Evolutionary conservation across 2,329 filamentous ascomycete species (phyloP), one percentile per base, ranked within the genome.

Genomic region (Ophiostoma sp.): DNA sequence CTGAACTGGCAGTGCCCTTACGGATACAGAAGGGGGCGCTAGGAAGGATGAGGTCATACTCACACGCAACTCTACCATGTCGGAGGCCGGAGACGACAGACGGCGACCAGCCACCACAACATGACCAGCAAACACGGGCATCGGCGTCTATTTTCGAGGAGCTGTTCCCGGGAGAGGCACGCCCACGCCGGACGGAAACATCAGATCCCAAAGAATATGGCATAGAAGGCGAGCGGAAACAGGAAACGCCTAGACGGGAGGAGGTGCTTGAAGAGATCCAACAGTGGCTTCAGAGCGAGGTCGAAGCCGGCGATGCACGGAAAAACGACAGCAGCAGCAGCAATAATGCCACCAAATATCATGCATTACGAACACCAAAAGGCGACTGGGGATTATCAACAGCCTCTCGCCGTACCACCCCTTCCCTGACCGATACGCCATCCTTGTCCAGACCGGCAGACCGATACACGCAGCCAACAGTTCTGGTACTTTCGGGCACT

Each of bases 401-500:
- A 6, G 14, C 49, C 3, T 8, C 65, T 18, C 14, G 36, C 3
- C 2, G 44, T 4, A 41, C 41, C n/a, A 18, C 12, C 3, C 60
- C 60, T 3, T 18, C 60, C 14, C 2, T n/a, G 40, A 14, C 40
- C 14, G 42, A 36, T 18, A 41, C 65, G 40, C 38, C 42, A 6
- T 14, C 44, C 49, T 12, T 42, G 60, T 41, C 60, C 11, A 16
- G 11, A 7, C 38, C 38, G 4, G 38, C 60, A 18, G 38, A 41
- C 16, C 60, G 60, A 3, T 41, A 44, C 18, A 36, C 49, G n/a
- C 64, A 67, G 49, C 72, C 74, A 38, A 72, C 74, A 2, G 71
- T 77, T 7, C 80, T 93, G 55, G 80, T 88, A 58, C 77, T 93
- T 49, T 80, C 80, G 27, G 83, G 85, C 52, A 82, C 85, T 6